phyloP scores from a whole-genome alignment of 129 eudicot species.

The Scalesia atractyloides region DNA sequence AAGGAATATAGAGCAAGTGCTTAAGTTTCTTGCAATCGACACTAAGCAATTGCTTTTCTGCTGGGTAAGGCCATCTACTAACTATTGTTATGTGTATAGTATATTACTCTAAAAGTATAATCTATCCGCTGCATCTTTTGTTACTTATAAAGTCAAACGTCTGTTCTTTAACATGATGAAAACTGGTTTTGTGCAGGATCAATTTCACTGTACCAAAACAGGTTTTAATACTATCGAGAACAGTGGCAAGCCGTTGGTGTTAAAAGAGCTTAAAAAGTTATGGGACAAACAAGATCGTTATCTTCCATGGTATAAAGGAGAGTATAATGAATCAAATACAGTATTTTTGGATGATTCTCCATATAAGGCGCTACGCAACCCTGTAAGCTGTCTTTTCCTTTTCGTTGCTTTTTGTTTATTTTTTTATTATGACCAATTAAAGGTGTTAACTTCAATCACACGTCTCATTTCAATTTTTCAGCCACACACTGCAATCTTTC shows the following conservation, averaged over 20 bases:
- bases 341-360: conserved; percentile 84
- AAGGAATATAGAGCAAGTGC: conserved; percentile 57
- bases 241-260: conserved; percentile 57
- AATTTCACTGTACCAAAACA: conserved; percentile 68
- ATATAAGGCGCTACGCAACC: conserved; percentile 71
- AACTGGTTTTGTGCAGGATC: conserved; percentile 59
- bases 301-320: conserved; percentile 79
- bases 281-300: conserved; percentile 67
- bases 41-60: conserved; percentile 55
- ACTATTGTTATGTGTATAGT: background rate
- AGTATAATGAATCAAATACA: conserved; percentile 66
- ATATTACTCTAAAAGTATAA: background rate
- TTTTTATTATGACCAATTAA: background rate
- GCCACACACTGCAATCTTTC: conserved; percentile 51
- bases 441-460: conserved; percentile 18
- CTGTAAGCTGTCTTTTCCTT: conserved; percentile 42
- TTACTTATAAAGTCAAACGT: conserved; percentile 5
- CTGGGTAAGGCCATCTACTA: conserved; percentile 62
- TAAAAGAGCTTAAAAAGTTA: conserved; percentile 74
- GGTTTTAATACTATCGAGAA: conserved; percentile 60
- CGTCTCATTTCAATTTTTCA: conserved; percentile 21
- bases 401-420: background rate
- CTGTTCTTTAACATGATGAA: conserved; percentile 17
- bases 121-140: background rate
- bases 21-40: conserved; percentile 67